Conservation (phyloP, 2,329 filamentous ascomycete genomes). For the Geoglossum cookeanum region DNA sequence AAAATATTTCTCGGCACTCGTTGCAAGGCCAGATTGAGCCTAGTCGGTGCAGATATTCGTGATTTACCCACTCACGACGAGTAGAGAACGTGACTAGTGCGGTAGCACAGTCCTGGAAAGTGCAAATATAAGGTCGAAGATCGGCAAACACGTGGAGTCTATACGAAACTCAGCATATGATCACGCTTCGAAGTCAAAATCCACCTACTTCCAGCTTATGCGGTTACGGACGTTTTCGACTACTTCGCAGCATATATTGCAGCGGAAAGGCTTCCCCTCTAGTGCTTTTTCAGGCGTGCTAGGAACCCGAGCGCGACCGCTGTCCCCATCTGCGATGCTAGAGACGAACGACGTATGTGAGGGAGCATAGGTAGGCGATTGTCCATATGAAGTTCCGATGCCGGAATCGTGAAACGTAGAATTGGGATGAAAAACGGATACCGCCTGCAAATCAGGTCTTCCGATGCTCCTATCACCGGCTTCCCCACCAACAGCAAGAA, state of each 20-base stretch:
- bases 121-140: slow-evolving; percentile 12
- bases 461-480: not conserved
- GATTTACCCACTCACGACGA: slow-evolving; percentile 7
- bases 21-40: slow-evolving; percentile 5
- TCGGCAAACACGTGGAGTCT: slow-evolving; percentile 11
- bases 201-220: slow-evolving; percentile 10
- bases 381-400: slow-evolving; percentile 7
- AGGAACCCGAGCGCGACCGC: slow-evolving; percentile 6
- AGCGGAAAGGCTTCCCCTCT: slow-evolving; percentile 7
- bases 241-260: slow-evolving; percentile 7
- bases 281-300: slow-evolving; percentile 5
- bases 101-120: slow-evolving; percentile 6
- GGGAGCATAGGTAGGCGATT: slow-evolving; percentile 1
- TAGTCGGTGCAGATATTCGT: slow-evolving; percentile 9
- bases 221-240: slow-evolving; percentile 7
- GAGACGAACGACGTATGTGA: slow-evolving; percentile 11
- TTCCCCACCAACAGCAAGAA: not conserved
- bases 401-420: slow-evolving; percentile 11
- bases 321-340: slow-evolving; percentile 3
- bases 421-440: slow-evolving; percentile 2
- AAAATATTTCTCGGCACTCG: slow-evolving; percentile 1
- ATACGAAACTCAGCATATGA: not conserved
- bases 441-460: not conserved
- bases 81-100: slow-evolving; percentile 6
- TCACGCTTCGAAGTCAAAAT: not conserved